Base-by-base conservation (phyloP, 306 rosid genomes). In the Coriaria nepalensis region DNA sequence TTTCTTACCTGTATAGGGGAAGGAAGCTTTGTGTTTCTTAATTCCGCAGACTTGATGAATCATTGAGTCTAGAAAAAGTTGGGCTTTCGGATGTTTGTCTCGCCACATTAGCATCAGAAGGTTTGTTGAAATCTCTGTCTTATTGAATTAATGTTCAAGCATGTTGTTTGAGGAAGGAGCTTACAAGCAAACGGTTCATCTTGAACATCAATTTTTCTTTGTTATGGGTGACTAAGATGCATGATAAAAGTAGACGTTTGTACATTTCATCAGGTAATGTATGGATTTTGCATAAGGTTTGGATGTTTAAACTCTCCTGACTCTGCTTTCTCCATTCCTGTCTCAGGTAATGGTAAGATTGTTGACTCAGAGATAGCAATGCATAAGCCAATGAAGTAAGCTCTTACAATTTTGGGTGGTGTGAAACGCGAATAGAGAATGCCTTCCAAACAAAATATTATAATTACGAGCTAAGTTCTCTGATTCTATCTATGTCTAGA, bases 41-140 rank as follows among this genome's bases (percentile, higher is more conserved):
- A 50, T 40, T 50, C 14, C 39, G 40, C 56, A 83, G 93, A 58
- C 70, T 78, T 38, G 95, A 83, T 56, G 87, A 87, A 44, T 74
- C 83, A 6, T 43, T 76, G 62, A 83, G 96, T 49, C 74, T 88
- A 61, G 68, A 78, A 54, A 71, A 57, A 60, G 78, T 82, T 39
- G 95, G 96, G 59, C 67, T 83, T 49, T 88, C 95, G 5, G 87
- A 81, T 68, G 93, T 80, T 37, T 74, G 86, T 49, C 80, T 88
- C 15, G 95, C 93, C 14, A 73, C 81, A 37, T 66, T 83, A 59
- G 93, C 93, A 68, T 81, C 76, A 40, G 74, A 74, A 81, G 88
- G 96, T 88, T 9, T 13, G 53, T n/a, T 20, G 40, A 34, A n/a
- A n/a, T n/a, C n/a, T n/a, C n/a, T n/a, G n/a, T n/a, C n/a, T n/a